Percentiles rank a stretch among this genome's conserved stretches.
Conservation (phyloP, 2,329 filamentous ascomycete genomes). For the Cordyceps militaris region DNA sequence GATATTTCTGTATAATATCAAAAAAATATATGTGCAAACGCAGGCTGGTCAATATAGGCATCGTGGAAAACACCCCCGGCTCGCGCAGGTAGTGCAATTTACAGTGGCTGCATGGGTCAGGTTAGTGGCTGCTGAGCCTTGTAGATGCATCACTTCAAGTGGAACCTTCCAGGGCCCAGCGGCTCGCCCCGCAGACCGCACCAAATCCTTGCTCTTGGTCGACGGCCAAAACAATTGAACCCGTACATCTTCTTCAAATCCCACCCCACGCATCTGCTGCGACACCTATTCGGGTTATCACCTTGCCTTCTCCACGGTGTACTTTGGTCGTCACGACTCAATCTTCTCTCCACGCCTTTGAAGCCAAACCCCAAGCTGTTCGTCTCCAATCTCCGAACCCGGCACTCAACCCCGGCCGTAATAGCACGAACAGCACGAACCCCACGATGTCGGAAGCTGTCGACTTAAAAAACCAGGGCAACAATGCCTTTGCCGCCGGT, state of each 20-base stretch:
- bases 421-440: background rate
- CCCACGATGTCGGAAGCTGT: conserved; percentile 52
- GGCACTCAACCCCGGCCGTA: background rate
- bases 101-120: conserved; percentile 2
- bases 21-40: too few species aligned
- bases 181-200: conserved; percentile 8
- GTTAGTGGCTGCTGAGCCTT: background rate
- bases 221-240: background rate
- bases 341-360: too few species aligned
- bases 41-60: too few species aligned
- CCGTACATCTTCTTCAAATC: background rate
- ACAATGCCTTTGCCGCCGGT: conserved; percentile 82
- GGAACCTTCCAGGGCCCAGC: conserved; percentile 11
- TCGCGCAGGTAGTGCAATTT: background rate
- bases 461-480: conserved; percentile 87
- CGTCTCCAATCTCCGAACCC: background rate
- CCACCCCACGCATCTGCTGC: background rate
- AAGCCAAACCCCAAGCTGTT: background rate
- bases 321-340: background rate
- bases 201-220: conserved; percentile 1
- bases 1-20: too few species aligned
- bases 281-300: background rate
- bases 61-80: too few species aligned
- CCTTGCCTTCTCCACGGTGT: background rate
- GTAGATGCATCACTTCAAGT: background rate